Base-by-base conservation (phyloP, 1,284 basidiomycete genomes). In the Agroathelia rolfsii region DNA sequence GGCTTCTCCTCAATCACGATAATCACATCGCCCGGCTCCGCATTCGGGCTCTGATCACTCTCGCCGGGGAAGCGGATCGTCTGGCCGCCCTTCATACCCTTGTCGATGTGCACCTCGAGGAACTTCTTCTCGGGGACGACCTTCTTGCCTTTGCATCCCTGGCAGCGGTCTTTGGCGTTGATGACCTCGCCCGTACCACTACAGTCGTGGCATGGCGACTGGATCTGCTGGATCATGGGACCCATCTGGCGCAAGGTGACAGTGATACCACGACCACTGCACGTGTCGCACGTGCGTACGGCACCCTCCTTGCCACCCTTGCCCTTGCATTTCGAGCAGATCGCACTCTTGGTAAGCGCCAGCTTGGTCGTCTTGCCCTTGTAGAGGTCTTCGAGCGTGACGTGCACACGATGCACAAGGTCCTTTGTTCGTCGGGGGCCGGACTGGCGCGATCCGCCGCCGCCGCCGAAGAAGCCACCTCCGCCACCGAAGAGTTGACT, bases 161-260 rank as follows among this genome's bases (percentile, higher is more conserved):
- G 77, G 76, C 95, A 99, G 44, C 83, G 74, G 66, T 98, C 92
- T 62, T 94, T 97, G 37, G 69, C 56, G 61, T 92, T 90, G 67
- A 98, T 95, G 49, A 88, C 72, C 62, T 98, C 94, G 44, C 95
- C 95, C 14, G 76, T 73, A 20, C 89, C 95, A 34, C 70, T 72
- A 59, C 95, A 99, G 20, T 96, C 93, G 52, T 84, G 78, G 64
- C 95, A 99, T 32, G 80, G 72, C 44, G 90, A 86, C 58, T 98
- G 95, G 50, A 98, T 88, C 62, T 99, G 95, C 63, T 99, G 95
- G 48, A 99, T 90, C 95, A 99, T 99, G 11, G 95, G 95, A 22
- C 95, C 95, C 74, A 95, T 83, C 59, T 97, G 94, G 41, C 95
- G 85, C 40, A 97, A 66, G 37, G 84, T 88, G 49, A 97, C 63